Percentiles rank a stretch among this genome's conserved stretches.
phyloP scores from a whole-genome alignment of 805 yeast genomes.

The Debaryomyces tyrocola region DNA sequence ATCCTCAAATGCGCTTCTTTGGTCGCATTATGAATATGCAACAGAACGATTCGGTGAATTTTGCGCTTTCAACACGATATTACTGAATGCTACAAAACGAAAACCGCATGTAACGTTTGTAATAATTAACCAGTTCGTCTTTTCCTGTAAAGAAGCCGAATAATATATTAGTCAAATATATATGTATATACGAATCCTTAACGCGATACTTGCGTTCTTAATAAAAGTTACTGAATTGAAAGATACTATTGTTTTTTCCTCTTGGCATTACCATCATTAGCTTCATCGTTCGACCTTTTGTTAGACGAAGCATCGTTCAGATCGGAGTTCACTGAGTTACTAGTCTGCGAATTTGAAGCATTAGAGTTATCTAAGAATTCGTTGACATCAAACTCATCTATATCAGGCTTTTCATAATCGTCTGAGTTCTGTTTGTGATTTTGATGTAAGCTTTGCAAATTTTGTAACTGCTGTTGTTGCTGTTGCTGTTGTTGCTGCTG shows the following conservation, averaged over 20 bases:
- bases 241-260: not conserved
- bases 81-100: too few relatives aligned
- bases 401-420: conserved; percentile 6
- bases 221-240: not conserved
- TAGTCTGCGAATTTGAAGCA: conserved; percentile 1
- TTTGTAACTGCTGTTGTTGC: conserved; percentile 9
- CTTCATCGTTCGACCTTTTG: conserved; percentile 16
- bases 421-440: conserved; percentile 13
- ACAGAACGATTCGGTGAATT: too few relatives aligned
- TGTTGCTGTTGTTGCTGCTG: conserved; percentile 22
- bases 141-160: too few relatives aligned
- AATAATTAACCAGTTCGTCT: too few relatives aligned
- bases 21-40: too few relatives aligned
- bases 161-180: too few relatives aligned
- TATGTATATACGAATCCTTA: too few relatives aligned
- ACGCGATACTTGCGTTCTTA: too few relatives aligned
- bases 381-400: conserved; percentile 34
- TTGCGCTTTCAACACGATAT: too few relatives aligned
- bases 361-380: conserved; percentile 23
- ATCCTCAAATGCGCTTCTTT: too few relatives aligned
- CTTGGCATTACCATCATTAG: conserved; percentile 7
- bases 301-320: conserved; percentile 5
- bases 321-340: conserved; percentile 3
- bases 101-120: too few relatives aligned
- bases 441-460: conserved; percentile 10